Evolutionary conservation across 495 filamentous ascomycete species (phyloP), one percentile per base, ranked within the genome.

Genomic region (Rhypophila decipiens): DNA sequence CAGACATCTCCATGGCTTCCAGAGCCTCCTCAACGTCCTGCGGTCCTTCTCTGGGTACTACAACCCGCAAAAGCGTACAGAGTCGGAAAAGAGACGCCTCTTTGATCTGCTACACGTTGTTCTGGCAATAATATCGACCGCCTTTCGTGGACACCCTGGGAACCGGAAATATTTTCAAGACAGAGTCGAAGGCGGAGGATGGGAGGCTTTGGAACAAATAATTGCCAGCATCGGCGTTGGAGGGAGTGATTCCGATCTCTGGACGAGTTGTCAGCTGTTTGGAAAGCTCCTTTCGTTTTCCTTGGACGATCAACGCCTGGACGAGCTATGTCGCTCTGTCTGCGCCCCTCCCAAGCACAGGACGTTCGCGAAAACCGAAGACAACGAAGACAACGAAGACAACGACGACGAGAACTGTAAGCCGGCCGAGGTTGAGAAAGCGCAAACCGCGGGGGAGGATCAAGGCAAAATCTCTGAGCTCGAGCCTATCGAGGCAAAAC

Each of bases 101-200:
- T 77, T 93, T 58, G 76, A 83, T 21, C 68, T 96, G 20, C 67
- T 88, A 34, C 84, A 87, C 64, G 78, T 77, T 43, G 67, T 80
- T 10, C 73, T 97, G 34, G 76, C 76, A 44, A 78, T 88, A 12
- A 60, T 97, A 34, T 82, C 86, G 1, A 84, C 88, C 42, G 81
- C 83, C 21, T 77, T 96, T 56, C 79, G 81, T 39, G 80, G 82
- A 15, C 90, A 97, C 66, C 76, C 82, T 47, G 91, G 90, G 11
- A 98, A 97, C 67, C 75, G 82, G 50, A 80, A 85, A 48, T 95
- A 90, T 64, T 97, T 96, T 65, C 75, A 79, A 42, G 79, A 78
- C 49, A 75, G 78, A 47, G 78, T 90, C 21, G 70, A 82, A 15
- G 80, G 79, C n/a, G 85, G 85, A 44, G 88, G 89, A 8, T 87